A percentile compares a stretch with the other conserved stretches of the same genome.
phyloP scores from a whole-genome alignment of 768 basidiomycete species.

The Collybia nuda region DNA sequence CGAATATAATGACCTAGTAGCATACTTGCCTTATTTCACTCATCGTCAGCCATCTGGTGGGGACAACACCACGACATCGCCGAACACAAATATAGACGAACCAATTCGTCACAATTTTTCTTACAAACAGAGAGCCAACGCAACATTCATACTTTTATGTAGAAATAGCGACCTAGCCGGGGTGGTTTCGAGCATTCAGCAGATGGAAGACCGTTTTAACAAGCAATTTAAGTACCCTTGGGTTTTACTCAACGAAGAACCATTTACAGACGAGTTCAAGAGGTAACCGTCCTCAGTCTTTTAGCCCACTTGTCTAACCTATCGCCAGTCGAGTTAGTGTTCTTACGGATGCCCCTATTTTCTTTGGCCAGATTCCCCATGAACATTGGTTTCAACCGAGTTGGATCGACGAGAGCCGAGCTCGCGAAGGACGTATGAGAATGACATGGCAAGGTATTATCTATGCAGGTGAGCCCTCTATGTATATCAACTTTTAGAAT shows the following conservation, averaged over 20 bases:
- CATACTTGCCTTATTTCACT: too few species aligned
- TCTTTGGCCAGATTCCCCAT: constrained; percentile 70
- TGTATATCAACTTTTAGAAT: neutral
- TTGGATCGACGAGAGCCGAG: constrained; percentile 76
- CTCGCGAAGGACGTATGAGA: constrained; percentile 53
- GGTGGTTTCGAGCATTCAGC: constrained; percentile 40
- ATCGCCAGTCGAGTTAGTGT: constrained; percentile 44
- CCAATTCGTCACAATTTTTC: too few species aligned
- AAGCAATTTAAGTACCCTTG: constrained; percentile 72
- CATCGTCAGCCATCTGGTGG: too few species aligned
- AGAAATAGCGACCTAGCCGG: too few species aligned
- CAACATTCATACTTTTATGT: constrained; percentile 45
- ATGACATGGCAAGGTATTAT: constrained; percentile 66
- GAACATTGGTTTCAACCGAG: constrained; percentile 82
- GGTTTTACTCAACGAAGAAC: constrained; percentile 83
- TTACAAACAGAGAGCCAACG: constrained; percentile 52
- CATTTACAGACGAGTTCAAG: constrained; percentile 74
- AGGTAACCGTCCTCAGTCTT: constrained; percentile 27
- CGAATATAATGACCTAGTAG: too few species aligned
- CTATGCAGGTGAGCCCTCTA: constrained; percentile 46
- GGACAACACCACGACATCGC: too few species aligned
- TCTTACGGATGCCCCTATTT: constrained; percentile 57
- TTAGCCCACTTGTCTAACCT: neutral
- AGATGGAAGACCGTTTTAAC: constrained; percentile 87
- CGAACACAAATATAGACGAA: too few species aligned